phyloP scores from a whole-genome alignment of 2,329 filamentous ascomycete species.

The Phaeophleospora eucalypticola region DNA sequence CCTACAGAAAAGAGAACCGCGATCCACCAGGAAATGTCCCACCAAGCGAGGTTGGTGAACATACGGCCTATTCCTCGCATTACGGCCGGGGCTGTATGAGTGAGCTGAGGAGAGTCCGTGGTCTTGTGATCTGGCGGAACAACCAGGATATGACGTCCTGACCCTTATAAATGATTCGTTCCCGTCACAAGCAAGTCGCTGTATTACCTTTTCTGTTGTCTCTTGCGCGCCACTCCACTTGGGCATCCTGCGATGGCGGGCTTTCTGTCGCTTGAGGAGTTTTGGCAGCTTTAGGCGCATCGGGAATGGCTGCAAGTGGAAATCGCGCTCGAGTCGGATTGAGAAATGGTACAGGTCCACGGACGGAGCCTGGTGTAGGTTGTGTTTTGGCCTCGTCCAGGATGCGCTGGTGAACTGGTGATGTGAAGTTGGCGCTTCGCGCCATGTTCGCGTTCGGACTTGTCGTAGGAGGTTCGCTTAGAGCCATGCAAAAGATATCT shows the following conservation, averaged over 20 bases:
- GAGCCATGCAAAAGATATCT: not conserved
- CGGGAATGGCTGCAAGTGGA: not conserved
- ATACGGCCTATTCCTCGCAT: constrained; percentile 43
- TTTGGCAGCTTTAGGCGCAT: not conserved
- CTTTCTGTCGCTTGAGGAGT: not conserved
- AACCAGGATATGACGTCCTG: constrained; percentile 35
- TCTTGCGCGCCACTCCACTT: constrained; percentile 8
- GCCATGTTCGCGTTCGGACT: not conserved
- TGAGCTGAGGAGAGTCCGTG: constrained; percentile 32
- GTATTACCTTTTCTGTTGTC: constrained; percentile 12
- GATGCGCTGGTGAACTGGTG: constrained; percentile 3
- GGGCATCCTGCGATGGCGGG: not conserved
- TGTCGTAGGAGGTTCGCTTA: not conserved
- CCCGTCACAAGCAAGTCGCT: too few relatives aligned
- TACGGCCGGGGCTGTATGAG: constrained; percentile 32
- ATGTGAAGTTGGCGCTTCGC: not conserved
- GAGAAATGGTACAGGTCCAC: constrained; percentile 5
- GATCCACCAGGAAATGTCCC: constrained; percentile 35
- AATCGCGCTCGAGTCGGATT: constrained; percentile 7
- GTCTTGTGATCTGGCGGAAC: constrained; percentile 21
- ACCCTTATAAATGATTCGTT: not conserved
- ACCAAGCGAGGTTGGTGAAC: constrained; percentile 37
- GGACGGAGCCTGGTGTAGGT: not conserved
- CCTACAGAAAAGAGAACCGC: constrained; percentile 52
- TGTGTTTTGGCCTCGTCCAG: not conserved